Base-by-base conservation (phyloP, 129 eudicot genomes). In the Solidago caesia region DNA sequence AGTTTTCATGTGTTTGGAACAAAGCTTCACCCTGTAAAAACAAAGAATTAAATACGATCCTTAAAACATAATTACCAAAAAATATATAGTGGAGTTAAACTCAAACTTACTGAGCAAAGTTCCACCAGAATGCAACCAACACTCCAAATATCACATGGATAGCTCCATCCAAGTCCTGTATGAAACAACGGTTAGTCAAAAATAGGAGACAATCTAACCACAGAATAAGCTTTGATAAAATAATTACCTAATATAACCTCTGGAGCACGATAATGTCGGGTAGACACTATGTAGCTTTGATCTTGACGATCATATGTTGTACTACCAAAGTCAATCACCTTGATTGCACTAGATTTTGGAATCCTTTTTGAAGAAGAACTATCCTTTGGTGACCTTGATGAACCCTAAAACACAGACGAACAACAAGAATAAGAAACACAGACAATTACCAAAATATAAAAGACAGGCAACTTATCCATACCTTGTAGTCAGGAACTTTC, bases 61-160 rank as follows among this genome's bases (percentile, higher is more conserved):
- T 41, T 2, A 11, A 9, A 7, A 15, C 9, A 47, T 7, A 59
- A 21, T 13, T 7, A 68, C 44, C 47, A 16, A 4, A 58, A 21
- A 13, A 6, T 0, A 1, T 15, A 63, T 4, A 1, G 7, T 21
- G 41, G 8, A 60, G 5, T 57, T n/a, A 57, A 44, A 49, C 1
- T 77, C 13, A 61, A 65, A 59, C 89, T 67, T 82, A 94, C 99
- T 25, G 99, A 79, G 83, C 99, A 94, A 16, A 94, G 92, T 66
- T 94, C 99, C 21, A 86, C 96, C 63, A 94, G 63, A 55, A 94
- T 94, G 73, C 99, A 94, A 46, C 99, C 99, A 13, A 91, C 96
- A 71, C 99, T 94, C 97, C 97, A 94, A 26, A 94, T 74, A 75
- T 94, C 99, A 84, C 99, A 94, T 6, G 96, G 96, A 44, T 88